Evolutionary conservation across 1,139 yeast genomes (phyloP).

Genomic region (Spathaspora sp.): DNA sequence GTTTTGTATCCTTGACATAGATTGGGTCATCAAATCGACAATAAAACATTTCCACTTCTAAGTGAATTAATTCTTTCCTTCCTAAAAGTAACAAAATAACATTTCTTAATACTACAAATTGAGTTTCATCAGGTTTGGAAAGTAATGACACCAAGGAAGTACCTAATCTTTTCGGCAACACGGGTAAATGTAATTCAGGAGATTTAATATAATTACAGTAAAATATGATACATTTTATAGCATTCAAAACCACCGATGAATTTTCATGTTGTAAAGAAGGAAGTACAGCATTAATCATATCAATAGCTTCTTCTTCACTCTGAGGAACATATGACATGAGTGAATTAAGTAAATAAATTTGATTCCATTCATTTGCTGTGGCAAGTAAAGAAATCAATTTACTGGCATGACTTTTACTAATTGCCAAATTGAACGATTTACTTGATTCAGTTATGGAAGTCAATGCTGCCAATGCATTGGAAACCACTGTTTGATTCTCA

Average conservation of each 20-base stretch:
- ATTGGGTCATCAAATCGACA: conserved; percentile 84
- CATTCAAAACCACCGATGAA: conserved; percentile 76
- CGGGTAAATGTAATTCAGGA: conserved; percentile 46
- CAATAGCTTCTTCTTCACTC: conserved; percentile 60
- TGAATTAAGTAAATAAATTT: conserved; percentile 66
- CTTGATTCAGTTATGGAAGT: conserved; percentile 62
- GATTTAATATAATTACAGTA: conserved; percentile 63
- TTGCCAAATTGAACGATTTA: conserved; percentile 47
- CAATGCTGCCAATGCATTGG: conserved; percentile 73
- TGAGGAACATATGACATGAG: conserved; percentile 74
- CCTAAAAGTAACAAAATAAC: conserved; percentile 73
- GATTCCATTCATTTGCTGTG: conserved; percentile 80
- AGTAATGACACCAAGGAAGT: conserved; percentile 70
- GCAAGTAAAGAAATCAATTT: conserved; percentile 49
- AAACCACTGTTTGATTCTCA: conserved; percentile 61
- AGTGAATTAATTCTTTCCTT: conserved; percentile 56
- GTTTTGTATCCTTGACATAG: conserved; percentile 85
- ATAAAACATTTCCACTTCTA: conserved; percentile 78
- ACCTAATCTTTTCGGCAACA: conserved; percentile 62
- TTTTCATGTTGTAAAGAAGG: conserved; percentile 83
- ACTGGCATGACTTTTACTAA: conserved; percentile 57
- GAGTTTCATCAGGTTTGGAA: conserved; percentile 80
- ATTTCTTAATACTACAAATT: conserved; percentile 79
- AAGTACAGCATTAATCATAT: conserved; percentile 62
- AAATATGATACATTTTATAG: conserved; percentile 72